Percentiles rank a stretch among this genome's conserved stretches.
Evolutionary conservation across 1,284 basidiomycete species (phyloP).

Genomic region (Marasmius sp.): DNA sequence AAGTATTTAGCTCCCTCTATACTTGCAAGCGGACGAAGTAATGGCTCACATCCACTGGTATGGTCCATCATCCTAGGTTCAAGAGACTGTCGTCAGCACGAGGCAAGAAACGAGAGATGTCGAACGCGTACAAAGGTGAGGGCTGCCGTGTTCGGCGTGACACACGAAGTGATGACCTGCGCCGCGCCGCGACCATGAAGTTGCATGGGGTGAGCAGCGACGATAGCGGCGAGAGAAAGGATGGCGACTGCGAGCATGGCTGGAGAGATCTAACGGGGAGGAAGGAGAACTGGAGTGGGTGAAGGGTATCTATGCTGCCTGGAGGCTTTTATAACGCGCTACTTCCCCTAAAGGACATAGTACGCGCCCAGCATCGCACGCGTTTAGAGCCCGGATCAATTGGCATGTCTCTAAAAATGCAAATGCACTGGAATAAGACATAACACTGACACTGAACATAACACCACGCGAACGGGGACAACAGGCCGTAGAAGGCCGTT

Average conservation of each 20-base stretch:
- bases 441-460: no score
- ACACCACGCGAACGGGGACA: no score
- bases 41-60: slow-evolving; percentile 15
- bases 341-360: no score
- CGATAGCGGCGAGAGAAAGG: neutral
- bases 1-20: neutral
- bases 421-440: no score
- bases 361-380: no score
- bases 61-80: slow-evolving; percentile 27
- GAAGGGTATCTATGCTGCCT: neutral
- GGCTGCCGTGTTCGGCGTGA: neutral
- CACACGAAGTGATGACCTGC: neutral
- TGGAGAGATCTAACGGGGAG: neutral
- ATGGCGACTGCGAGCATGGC: neutral
- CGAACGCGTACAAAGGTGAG: neutral
- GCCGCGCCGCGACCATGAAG: neutral
- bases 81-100: neutral
- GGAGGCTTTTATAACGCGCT: neutral
- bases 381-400: no score
- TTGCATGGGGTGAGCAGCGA: neutral
- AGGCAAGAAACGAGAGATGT: no score
- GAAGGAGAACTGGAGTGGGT: neutral
- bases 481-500: no score
- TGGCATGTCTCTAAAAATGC: no score
- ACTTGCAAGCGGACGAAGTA: neutral